phyloP scores from a whole-genome alignment of 2,329 filamentous ascomycete species.

The Cercospora brassicicola region DNA sequence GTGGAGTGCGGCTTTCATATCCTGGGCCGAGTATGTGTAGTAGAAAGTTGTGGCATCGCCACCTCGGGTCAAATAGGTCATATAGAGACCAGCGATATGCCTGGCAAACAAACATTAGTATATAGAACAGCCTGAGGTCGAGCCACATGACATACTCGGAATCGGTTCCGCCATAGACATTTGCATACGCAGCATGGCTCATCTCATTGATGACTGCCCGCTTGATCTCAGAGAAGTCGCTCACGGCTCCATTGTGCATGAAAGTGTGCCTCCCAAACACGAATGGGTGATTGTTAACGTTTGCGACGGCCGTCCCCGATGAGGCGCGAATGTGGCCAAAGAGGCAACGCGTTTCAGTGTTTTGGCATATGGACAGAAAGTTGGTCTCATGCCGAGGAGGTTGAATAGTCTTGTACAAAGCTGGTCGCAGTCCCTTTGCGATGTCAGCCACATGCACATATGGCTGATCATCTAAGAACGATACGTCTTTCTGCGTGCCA shows the following conservation, averaged over 20 bases:
- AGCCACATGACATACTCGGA: slow-evolving; percentile 42
- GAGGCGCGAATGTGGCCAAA: slow-evolving; percentile 57
- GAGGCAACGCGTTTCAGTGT: slow-evolving; percentile 52
- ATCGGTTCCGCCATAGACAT: slow-evolving; percentile 54
- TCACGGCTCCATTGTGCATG: slow-evolving; percentile 59
- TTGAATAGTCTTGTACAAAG: slow-evolving; percentile 54
- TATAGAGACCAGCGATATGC: slow-evolving; percentile 51
- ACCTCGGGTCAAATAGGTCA: slow-evolving; percentile 46
- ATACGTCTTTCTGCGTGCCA: slow-evolving; percentile 35
- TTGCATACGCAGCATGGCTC: slow-evolving; percentile 50
- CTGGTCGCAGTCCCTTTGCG: slow-evolving; percentile 44
- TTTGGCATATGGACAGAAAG: slow-evolving; percentile 54
- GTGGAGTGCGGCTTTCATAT: slow-evolving; percentile 50
- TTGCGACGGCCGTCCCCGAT: slow-evolving; percentile 50
- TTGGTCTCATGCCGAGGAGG: slow-evolving; percentile 57
- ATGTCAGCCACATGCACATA: slow-evolving; percentile 14
- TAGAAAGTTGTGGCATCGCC: slow-evolving; percentile 35
- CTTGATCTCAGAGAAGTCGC: slow-evolving; percentile 50
- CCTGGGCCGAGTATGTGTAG: slow-evolving; percentile 42
- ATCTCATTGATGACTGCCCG: slow-evolving; percentile 50
- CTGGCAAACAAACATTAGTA: slow-evolving; percentile 6
- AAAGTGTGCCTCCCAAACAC: slow-evolving; percentile 56
- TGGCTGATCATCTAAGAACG: slow-evolving; percentile 2
- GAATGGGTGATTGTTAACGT: slow-evolving; percentile 58
- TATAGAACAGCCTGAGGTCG: slow-evolving; percentile 26